phyloP scores from a whole-genome alignment of 1,284 basidiomycete genomes.

The Ceratobasidium papillatum region DNA sequence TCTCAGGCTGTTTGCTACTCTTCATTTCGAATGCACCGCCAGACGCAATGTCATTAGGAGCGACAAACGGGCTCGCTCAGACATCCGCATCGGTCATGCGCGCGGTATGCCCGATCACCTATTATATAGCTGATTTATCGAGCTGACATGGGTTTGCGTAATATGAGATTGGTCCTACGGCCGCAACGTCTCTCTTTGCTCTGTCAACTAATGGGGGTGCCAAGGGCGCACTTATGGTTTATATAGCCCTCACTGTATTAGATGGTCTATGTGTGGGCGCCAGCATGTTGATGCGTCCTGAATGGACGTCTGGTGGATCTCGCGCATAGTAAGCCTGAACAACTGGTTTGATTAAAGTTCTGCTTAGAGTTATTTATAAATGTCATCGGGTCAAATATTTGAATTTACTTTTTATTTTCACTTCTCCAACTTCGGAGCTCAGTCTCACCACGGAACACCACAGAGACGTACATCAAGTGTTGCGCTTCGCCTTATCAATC shows the following conservation, averaged over 20 bases:
- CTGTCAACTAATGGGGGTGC: constrained; percentile 31
- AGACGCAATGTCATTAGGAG: constrained; percentile 31
- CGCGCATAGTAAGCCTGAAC: background rate
- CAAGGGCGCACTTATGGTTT: constrained; percentile 38
- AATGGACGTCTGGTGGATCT: background rate
- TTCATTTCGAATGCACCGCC: constrained; percentile 43
- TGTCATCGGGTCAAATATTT: background rate
- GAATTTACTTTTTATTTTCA: background rate
- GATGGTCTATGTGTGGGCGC: background rate
- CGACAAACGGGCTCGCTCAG: constrained; percentile 44
- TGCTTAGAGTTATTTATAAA: background rate
- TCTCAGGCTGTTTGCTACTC: constrained; percentile 42
- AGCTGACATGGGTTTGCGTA: background rate
- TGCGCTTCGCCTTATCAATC: constrained; percentile 13
- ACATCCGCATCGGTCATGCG: constrained; percentile 42
- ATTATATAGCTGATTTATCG: too few species aligned
- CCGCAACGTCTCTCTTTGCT: constrained; percentile 42
- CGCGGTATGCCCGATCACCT: constrained; percentile 1
- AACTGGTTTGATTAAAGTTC: background rate
- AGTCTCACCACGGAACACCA: constrained; percentile 18
- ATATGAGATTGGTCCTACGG: constrained; percentile 40
- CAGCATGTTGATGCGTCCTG: constrained; percentile 18
- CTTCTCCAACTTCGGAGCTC: constrained; percentile 10
- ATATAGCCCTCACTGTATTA: constrained; percentile 19
- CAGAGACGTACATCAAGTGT: background rate